Base-by-base conservation (phyloP, 495 filamentous ascomycete genomes). In the Halenospora varia region DNA sequence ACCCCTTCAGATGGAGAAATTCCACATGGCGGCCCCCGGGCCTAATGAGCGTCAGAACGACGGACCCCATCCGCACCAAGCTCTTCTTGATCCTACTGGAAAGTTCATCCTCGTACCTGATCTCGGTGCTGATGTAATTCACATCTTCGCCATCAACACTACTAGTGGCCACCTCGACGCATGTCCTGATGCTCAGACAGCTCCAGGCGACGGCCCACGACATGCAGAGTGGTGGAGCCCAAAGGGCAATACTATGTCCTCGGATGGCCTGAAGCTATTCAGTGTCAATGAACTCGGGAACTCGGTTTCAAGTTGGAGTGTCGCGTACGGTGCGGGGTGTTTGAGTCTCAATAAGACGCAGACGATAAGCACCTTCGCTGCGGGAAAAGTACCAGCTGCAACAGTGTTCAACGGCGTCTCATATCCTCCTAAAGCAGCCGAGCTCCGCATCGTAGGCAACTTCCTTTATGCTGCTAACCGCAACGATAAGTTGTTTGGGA, bases 31-130 rank as follows among this genome's bases (percentile, higher is more conserved):
- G 2, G 48, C 8, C 15, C 46, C 47, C 2, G 47, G 48, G 2
- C 55, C 55, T 18, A 51, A 51, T 24, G 47, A 20, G 10, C 35
- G 35, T 51, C 86, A 90, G 70, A n/a, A n/a, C n/a, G 77, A 83
- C 10, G 71, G 74, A 3, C 73, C 88, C 13, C 87, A 87, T 64
- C 86, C 87, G 15, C 88, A 92, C 61, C 69, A 86, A 42, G 81
- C 79, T 39, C 66, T 88, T 61, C 68, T 90, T 29, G 88, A 92
- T 64, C 88, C 88, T n/a, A 85, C 82, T 0, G 80, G 77, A 1
- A 64, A 73, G 22, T 90, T 82, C 70, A 59, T 88, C 17, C 58
- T 90, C 0, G 74, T 83, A 2, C 86, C 88, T 15, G 88, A 92
- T 53, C 74, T 92, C n/a, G 88, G 88, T 50, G 75, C 82, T 17